Conservation (phyloP, 805 yeast genomes). For the Ogataea degrootiae region DNA sequence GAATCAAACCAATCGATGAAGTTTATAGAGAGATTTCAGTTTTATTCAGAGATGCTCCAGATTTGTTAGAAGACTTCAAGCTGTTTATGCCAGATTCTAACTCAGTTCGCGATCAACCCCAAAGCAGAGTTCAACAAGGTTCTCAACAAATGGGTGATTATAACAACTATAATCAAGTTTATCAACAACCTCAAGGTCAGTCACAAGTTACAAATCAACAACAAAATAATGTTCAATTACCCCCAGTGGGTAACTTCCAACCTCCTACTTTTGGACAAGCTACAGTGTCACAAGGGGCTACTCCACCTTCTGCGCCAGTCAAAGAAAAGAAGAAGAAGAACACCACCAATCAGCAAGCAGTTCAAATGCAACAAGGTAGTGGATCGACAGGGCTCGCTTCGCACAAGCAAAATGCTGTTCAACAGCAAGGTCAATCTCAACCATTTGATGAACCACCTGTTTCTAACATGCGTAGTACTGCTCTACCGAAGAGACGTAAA, state of each 20-base stretch:
- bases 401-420: background rate
- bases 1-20: slow-evolving; percentile 90
- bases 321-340: slow-evolving; percentile 28
- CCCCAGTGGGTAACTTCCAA: slow-evolving; percentile 86
- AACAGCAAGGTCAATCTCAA: slow-evolving; percentile 16
- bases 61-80: slow-evolving; percentile 88
- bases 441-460: slow-evolving; percentile 42
- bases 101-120: slow-evolving; percentile 28
- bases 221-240: slow-evolving; percentile 50
- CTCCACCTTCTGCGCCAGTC: slow-evolving; percentile 16
- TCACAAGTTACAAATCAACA: slow-evolving; percentile 7
- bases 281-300: slow-evolving; percentile 9
- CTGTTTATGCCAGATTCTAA: slow-evolving; percentile 86
- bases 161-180: slow-evolving; percentile 11
- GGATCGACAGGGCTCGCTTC: slow-evolving; percentile 3
- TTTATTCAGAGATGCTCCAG: slow-evolving; percentile 90
- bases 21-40: slow-evolving; percentile 91
- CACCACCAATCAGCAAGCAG: slow-evolving; percentile 15
- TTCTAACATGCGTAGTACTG: slow-evolving; percentile 40
- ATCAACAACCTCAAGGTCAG: slow-evolving; percentile 16
- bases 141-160: slow-evolving; percentile 16
- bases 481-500: slow-evolving; percentile 18
- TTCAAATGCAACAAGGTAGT: background rate
- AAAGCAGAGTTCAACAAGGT: slow-evolving; percentile 15
- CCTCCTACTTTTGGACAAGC: slow-evolving; percentile 45